Percentiles rank a stretch among this genome's conserved stretches.
These are phyloP conservation scores for Lycium barbarum DNA, from an alignment of 257 asterid genomes.

Conservation along the genomic window DNA sequence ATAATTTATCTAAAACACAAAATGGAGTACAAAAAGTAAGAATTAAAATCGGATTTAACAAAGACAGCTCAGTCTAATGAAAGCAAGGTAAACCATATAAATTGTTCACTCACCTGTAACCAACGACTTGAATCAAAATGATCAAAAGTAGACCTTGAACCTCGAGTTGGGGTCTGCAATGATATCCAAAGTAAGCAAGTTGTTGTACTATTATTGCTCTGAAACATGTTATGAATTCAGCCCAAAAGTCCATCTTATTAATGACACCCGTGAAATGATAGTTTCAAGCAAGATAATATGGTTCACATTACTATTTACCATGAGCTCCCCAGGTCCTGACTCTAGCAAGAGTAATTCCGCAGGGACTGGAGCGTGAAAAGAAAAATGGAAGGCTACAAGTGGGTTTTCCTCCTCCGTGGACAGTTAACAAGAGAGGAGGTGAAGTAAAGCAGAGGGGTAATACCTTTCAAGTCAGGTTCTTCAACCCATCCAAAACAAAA, in stretches of 20 bases:
- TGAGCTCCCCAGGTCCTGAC: constrained; percentile 3
- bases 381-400: constrained; percentile 15
- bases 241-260: neutral
- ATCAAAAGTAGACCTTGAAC: constrained; percentile 88
- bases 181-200: constrained; percentile 26
- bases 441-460: neutral
- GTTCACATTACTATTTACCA: neutral
- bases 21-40: neutral
- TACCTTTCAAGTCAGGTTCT: neutral
- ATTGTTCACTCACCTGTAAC: constrained; percentile 69
- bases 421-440: constrained; percentile 16
- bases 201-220: neutral
- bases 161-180: constrained; percentile 80
- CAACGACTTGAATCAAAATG: constrained; percentile 89
- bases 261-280: neutral
- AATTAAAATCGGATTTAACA: neutral
- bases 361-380: neutral
- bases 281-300: constrained; percentile 14
- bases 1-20: neutral
- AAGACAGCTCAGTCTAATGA: constrained; percentile 25
- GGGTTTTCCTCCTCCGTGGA: constrained; percentile 16
- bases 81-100: constrained; percentile 27
- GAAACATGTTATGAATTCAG: neutral
- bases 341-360: neutral
- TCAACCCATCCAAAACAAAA: neutral